These are phyloP conservation scores for Clonostachys solani DNA, from an alignment of 2,329 filamentous ascomycete species.

Conservation along the genomic window DNA sequence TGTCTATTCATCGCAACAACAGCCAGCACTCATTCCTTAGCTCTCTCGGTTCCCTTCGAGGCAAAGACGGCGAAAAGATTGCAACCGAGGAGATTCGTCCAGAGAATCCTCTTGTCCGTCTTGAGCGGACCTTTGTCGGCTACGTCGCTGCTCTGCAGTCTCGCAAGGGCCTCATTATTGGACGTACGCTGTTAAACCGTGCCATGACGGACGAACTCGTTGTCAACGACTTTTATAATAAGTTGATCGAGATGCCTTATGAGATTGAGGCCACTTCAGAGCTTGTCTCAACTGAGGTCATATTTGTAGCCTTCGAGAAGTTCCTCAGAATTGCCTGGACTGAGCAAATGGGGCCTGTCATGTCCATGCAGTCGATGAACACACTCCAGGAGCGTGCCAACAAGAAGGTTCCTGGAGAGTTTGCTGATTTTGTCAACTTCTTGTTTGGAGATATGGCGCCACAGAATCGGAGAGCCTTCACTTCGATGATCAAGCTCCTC, in stretches of 20 bases:
- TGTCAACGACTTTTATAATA: constrained; percentile 89
- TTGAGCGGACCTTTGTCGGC: constrained; percentile 82
- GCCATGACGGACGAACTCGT: constrained; percentile 68
- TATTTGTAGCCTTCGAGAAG: constrained; percentile 92
- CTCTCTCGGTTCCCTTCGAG: constrained; percentile 49
- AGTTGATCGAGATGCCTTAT: constrained; percentile 76
- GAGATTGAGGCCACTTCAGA: constrained; percentile 74
- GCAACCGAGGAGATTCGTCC: constrained; percentile 45
- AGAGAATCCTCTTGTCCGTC: constrained; percentile 63
- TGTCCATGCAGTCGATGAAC: constrained; percentile 67
- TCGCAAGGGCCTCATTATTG: constrained; percentile 82
- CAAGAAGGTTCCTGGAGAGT: constrained; percentile 68
- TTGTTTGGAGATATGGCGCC: constrained; percentile 64
- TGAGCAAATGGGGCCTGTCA: constrained; percentile 80
- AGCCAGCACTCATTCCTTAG: constrained; percentile 52
- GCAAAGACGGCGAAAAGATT: constrained; percentile 26
- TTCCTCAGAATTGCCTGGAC: constrained; percentile 86
- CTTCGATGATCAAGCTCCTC: constrained; percentile 77
- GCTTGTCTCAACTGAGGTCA: constrained; percentile 66
- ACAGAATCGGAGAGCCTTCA: constrained; percentile 73
- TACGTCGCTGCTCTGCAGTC: constrained; percentile 80
- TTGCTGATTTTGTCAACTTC: constrained; percentile 63
- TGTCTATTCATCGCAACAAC: constrained; percentile 34
- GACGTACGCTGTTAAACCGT: constrained; percentile 68
- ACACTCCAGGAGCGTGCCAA: constrained; percentile 67